These are phyloP conservation scores for Lactarius hengduanensis DNA, from an alignment of 768 basidiomycete species.

Conservation along the genomic window DNA sequence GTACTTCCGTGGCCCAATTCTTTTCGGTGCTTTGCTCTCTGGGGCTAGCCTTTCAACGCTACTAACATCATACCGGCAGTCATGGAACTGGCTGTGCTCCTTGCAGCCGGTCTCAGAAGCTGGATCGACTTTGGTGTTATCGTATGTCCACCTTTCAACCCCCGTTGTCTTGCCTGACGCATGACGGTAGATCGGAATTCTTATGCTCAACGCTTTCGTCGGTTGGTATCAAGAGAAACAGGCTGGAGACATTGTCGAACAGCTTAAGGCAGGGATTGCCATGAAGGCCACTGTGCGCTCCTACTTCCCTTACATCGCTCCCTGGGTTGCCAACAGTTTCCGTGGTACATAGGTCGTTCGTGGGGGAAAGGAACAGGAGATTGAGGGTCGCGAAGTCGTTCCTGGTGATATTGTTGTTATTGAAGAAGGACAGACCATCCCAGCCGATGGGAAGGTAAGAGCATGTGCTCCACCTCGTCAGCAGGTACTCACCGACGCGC, in stretches of 20 bases:
- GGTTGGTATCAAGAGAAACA: constrained; percentile 50
- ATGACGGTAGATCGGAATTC: constrained; percentile 38
- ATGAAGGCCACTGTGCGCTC: constrained; percentile 36
- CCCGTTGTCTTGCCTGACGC: not conserved
- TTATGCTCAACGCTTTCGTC: constrained; percentile 45
- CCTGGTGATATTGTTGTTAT: constrained; percentile 45
- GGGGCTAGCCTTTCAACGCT: not conserved
- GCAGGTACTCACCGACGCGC: not conserved
- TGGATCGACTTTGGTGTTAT: constrained; percentile 53
- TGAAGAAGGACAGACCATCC: constrained; percentile 47
- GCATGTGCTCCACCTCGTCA: not conserved
- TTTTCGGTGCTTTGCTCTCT: constrained; percentile 32
- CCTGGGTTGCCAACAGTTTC: not conserved
- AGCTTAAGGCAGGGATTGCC: constrained; percentile 50
- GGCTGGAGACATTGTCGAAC: constrained; percentile 48
- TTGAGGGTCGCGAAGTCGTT: constrained; percentile 46
- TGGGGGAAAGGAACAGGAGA: constrained; percentile 42
- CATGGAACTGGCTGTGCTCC: constrained; percentile 49
- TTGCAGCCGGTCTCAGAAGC: constrained; percentile 45
- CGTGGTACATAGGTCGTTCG: constrained; percentile 35
- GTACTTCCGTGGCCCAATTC: constrained; percentile 46
- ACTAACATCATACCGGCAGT: constrained; percentile 27
- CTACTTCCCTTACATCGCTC: not conserved
- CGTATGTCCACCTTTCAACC: constrained; percentile 31
- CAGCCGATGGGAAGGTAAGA: constrained; percentile 43